Base-by-base conservation (phyloP, 768 basidiomycete species). In the Hericium alpestre region DNA sequence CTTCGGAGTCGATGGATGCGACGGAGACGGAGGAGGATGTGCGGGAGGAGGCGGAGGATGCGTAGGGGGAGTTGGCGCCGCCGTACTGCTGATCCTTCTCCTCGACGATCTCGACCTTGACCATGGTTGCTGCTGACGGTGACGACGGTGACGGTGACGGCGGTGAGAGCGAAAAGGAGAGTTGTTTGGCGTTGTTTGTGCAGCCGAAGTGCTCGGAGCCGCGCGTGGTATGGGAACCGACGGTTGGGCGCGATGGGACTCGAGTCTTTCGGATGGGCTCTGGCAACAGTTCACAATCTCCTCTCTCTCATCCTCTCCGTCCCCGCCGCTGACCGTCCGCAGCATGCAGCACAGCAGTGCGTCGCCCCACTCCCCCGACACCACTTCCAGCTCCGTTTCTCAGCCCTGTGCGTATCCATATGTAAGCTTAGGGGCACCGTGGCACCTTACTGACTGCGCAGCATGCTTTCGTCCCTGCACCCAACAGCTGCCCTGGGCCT, bases 51-150 rank as follows among this genome's bases (percentile, higher is more conserved):
- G 87, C 79, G 46, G 84, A 70, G 49, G 88, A 86, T 41, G 79
- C 77, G 67, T 93, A 93, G 52, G 87, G 88, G 0, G 86, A 88
- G 61, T 71, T 71, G 53, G 68, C 73, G 60, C 68, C 73, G 32
- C 32, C 32, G 61, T 73, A 72, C 50, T 68, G 73, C 57, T 75
- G 74, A 73, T 90, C 89, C 76, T 87, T 87, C 65, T 87, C 86
- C 61, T 89, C 85, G 61, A 90, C 85, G 67, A 90, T 88, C 73
- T 92, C 83, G 64, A 96, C 90, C 65, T 93, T 93, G 81, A 96
- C 93, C 93, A 93, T 93, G 73, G 64, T 71, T 59, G 58, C 37
- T 18, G 32, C 22, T 23, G 38, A 25, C 50, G 50, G 56, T 27
- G 59, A 51, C 40, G 59, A 51, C 40, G 47, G 59, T 64, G 49